Evolutionary conservation across 1,139 yeast genomes (phyloP).

Genomic region (Sugiyamaella pinicola): DNA sequence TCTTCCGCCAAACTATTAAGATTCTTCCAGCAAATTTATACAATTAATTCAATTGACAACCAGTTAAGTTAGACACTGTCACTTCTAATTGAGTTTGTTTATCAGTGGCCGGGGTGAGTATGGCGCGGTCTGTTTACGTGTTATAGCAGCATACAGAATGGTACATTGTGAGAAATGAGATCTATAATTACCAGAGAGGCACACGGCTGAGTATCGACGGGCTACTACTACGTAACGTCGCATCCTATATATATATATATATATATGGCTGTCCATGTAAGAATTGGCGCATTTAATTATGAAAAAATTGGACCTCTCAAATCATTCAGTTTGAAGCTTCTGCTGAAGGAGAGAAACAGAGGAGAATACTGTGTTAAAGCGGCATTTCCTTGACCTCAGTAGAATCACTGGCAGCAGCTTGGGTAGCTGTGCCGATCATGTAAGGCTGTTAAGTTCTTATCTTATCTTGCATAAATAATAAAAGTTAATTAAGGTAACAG

Average conservation of each 20-base stretch:
- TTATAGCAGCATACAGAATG: no score
- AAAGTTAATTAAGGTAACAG: neutral
- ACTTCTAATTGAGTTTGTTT: neutral
- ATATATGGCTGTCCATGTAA: no score
- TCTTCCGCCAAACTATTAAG: no score
- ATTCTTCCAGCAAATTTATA: no score
- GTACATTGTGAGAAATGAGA: neutral
- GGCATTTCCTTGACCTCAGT: neutral
- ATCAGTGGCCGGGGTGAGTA: neutral
- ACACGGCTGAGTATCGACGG: neutral
- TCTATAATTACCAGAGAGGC: neutral
- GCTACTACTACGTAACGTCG: neutral
- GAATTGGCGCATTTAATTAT: no score
- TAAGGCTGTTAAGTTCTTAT: neutral
- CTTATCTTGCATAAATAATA: neutral
- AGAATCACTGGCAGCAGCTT: neutral
- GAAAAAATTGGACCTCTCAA: no score
- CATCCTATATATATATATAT: no score
- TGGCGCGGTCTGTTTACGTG: neutral
- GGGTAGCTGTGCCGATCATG: neutral
- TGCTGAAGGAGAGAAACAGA: no score
- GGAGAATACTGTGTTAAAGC: neutral
- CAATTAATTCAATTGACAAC: no score
- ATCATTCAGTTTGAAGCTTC: no score
- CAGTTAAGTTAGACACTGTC: no score